Base-by-base conservation (phyloP, 176 grass and related monocot genomes). In the Musa itinerans region DNA sequence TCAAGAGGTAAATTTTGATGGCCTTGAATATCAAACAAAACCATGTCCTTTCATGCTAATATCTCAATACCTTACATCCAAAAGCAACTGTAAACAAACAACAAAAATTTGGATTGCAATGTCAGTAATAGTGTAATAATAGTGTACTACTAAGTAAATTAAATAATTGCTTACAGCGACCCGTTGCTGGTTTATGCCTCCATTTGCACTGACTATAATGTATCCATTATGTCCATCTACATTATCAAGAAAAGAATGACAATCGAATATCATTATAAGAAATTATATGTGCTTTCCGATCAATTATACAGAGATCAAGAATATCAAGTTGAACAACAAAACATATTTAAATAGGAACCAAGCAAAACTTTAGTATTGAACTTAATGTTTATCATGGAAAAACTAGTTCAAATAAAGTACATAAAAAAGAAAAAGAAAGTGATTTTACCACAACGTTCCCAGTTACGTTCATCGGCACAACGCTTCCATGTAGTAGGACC, bases 151-250 rank as follows among this genome's bases (percentile, higher is more conserved):
- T 17, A 54, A 56, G 57, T 15, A 57, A 12, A 56, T 57, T 25
- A 2, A 29, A 54, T 20, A 24, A 77, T 63, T 77, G 85, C 90
- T 93, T 81, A 98, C 95, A 69, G 95, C 95, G 53, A 98, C 95
- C 69, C 95, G 89, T 82, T 94, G 90, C 78, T 98, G 95, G 72
- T 98, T 98, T 84, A 98, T 98, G 57, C 95, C 95, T 78, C 95
- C 95, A 87, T 93, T 98, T 70, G 90, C 90, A 82, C 90, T 94
- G 52, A 98, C 85, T 84, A 93, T 74, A 80, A 94, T 93, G 79
- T 94, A 94, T 63, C 95, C 88, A 64, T 87, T 93, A 49, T 48
- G 80, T 56, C 78, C 84, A 63, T 85, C 94, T 98, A 81, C 50
- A 84, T 43, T 85, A 67, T 63, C 24, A 76, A 67, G 20, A 71